Evolutionary conservation across 306 rosid genomes (phyloP), one percentile per base, ranked within the genome.

Genomic region (Medicago lupulina): DNA sequence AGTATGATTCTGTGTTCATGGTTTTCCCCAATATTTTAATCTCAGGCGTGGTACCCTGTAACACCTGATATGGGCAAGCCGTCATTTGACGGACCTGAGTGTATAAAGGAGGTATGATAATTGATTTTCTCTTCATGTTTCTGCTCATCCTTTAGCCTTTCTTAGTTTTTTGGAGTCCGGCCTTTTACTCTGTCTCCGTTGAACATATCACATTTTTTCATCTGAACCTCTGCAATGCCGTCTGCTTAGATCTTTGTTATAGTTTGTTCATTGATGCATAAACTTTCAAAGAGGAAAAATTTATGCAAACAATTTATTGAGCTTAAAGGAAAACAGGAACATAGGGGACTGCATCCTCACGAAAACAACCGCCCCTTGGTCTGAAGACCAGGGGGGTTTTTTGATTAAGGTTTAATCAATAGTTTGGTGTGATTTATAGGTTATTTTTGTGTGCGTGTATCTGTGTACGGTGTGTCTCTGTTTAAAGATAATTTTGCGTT

Each of bases 11-110:
- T 14, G 6, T 16, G 9, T 69, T 55, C 53, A 53, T 74, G 46
- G 18, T 57, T 64, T 68, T 19, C 8, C 11, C 39, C 23, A 53
- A 13, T 34, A 17, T 79, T 71, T 18, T 9, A 10, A 67, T 84
- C 69, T 67, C 70, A 95, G 97, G 92, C 71, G 2, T 88, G 97
- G 98, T 84, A 92, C 74, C 98, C 98, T 10, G 97, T 92, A 49
- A 87, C 96, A 47, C 79, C 92, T 67, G 88, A 89, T 47, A 87
- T 95, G 97, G 97, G 96, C 14, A 94, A 94, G 84, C 41, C 90
- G 10, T 89, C 98, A 62, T 90, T 90, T 84, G 88, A 90, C 70
- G 98, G 93, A 17, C 96, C 89, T 25, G 96, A 92, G 76, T 92
- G 98, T 84, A 84, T 89, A 76, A 84, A 86, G 75, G 91, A 95